Percentiles rank a stretch among this genome's conserved stretches.
Evolutionary conservation across 2,329 filamentous ascomycete species (phyloP).

Genomic region (Dendryphion nanum): DNA sequence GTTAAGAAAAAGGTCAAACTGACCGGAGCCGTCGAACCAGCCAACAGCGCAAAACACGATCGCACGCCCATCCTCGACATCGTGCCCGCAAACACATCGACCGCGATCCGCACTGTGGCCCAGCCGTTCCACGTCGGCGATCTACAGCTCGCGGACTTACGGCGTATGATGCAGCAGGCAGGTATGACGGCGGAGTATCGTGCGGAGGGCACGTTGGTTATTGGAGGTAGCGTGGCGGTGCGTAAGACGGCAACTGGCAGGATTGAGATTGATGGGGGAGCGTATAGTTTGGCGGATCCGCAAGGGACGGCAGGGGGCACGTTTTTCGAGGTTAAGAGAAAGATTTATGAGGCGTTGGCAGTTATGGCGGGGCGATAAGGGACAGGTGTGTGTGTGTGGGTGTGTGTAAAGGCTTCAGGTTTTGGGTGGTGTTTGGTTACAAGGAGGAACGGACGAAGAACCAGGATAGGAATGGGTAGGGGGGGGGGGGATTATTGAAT

Average conservation of each 20-base stretch:
- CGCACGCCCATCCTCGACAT: slow-evolving; percentile 56
- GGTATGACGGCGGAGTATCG: slow-evolving; percentile 90
- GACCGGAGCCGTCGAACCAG: slow-evolving; percentile 16
- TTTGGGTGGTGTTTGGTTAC: no score
- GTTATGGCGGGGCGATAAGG: slow-evolving; percentile 68
- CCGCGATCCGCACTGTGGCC: slow-evolving; percentile 72
- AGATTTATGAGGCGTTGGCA: slow-evolving; percentile 91
- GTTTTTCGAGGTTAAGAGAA: slow-evolving; percentile 83
- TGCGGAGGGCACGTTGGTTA: slow-evolving; percentile 85
- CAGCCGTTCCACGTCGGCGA: slow-evolving; percentile 95
- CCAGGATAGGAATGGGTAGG: no score
- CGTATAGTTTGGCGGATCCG: slow-evolving; percentile 34
- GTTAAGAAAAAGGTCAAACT: slow-evolving; percentile 55
- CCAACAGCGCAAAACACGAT: slow-evolving; percentile 40
- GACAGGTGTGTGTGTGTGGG: not conserved
- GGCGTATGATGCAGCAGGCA: slow-evolving; percentile 75
- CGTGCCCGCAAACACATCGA: slow-evolving; percentile 60
- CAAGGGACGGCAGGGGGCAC: slow-evolving; percentile 58
- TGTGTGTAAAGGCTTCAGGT: not conserved
- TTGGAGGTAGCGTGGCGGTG: slow-evolving; percentile 85
- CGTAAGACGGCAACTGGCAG: slow-evolving; percentile 82
- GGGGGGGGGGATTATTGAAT: no score
- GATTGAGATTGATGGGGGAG: slow-evolving; percentile 74
- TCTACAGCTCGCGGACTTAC: slow-evolving; percentile 80
- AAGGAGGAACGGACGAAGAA: no score